Evolutionary conservation across 805 yeast genomes (phyloP).

Genomic region (Cyberlindnera suaveolens): DNA sequence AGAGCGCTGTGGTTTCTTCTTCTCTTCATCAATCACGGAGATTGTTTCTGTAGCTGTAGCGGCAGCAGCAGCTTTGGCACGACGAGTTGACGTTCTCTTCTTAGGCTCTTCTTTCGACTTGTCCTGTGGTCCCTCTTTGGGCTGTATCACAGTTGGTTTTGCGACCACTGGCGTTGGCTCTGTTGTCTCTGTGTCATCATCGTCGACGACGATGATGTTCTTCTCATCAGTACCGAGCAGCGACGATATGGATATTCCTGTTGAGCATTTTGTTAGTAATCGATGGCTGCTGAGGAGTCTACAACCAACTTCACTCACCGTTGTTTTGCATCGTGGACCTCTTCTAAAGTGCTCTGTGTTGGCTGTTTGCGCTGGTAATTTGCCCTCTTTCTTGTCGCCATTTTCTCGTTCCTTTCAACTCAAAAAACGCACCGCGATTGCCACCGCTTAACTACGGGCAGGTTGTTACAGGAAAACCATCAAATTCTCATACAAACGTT

Average conservation of each 20-base stretch:
- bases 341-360: neutral
- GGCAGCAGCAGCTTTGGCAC: no score
- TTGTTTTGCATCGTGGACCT: neutral
- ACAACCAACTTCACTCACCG: neutral
- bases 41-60: neutral
- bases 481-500: neutral
- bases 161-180: neutral
- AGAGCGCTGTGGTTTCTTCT: no score
- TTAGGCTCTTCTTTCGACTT: conserved; percentile 1
- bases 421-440: neutral
- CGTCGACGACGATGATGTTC: neutral
- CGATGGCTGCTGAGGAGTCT: neutral
- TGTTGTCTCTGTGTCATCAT: neutral
- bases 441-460: conserved; percentile 10
- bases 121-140: neutral
- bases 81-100: neutral
- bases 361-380: neutral
- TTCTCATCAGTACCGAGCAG: conserved; percentile 2
- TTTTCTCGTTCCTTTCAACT: neutral
- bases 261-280: neutral
- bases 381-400: neutral
- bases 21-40: no score
- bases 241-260: conserved; percentile 10
- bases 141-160: neutral
- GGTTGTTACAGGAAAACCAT: neutral